phyloP scores from a whole-genome alignment of 345 rosid genomes.

The Eutrema yunnanense region DNA sequence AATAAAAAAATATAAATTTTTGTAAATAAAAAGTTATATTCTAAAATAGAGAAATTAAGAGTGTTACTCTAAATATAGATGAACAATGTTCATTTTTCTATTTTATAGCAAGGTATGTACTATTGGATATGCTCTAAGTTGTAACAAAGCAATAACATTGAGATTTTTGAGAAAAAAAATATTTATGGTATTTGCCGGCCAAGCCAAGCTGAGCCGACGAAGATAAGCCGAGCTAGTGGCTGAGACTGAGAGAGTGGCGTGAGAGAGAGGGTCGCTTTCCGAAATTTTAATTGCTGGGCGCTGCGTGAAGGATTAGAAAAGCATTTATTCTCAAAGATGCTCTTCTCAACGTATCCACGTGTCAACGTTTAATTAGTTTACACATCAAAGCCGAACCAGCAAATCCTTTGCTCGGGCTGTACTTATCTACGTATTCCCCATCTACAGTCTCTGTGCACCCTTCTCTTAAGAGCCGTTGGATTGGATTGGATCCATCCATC shows the following conservation, averaged over 20 bases:
- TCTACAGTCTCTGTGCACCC: not conserved
- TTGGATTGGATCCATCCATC: not conserved
- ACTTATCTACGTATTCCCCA: conserved; percentile 3
- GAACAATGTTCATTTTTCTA: too few relatives aligned
- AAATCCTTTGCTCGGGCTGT: conserved; percentile 4
- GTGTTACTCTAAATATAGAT: too few relatives aligned
- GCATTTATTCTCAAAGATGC: conserved; percentile 32
- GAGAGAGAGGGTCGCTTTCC: conserved; percentile 24
- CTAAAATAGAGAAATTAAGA: too few relatives aligned
- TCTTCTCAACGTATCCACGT: conserved; percentile 26
- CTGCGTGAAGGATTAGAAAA: conserved; percentile 33
- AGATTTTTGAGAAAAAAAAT: not conserved
- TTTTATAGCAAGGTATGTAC: too few relatives aligned
- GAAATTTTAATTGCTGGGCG: conserved; percentile 22
- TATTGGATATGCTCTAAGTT: too few relatives aligned
- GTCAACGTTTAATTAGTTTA: not conserved
- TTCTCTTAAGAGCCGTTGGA: conserved; percentile 7
- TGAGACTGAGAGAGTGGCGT: not conserved
- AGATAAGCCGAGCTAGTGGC: conserved; percentile 5
- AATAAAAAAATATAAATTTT: too few relatives aligned
- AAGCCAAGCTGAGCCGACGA: conserved; percentile 1
- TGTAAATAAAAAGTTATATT: too few relatives aligned
- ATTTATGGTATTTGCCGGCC: not conserved
- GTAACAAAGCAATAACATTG: too few relatives aligned
- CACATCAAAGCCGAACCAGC: conserved; percentile 16